Percentiles rank a stretch among this genome's conserved stretches.
Conservation (phyloP, 2,329 filamentous ascomycete genomes). For the Aspergillus texensis region DNA sequence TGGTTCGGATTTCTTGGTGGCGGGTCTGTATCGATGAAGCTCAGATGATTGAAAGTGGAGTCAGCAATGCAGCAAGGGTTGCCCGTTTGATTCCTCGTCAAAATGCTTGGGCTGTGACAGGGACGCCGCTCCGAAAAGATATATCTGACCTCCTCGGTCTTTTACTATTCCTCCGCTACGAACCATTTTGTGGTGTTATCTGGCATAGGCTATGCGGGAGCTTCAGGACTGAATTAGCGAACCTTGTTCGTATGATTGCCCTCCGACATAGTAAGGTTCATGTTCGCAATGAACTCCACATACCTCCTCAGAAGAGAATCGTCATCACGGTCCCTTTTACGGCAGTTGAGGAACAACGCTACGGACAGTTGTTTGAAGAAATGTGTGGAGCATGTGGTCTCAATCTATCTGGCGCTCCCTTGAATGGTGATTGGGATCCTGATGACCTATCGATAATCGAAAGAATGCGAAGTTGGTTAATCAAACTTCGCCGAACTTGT, state of each 20-base stretch:
- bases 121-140: constrained; percentile 82
- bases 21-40: constrained; percentile 70
- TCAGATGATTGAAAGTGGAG: constrained; percentile 90
- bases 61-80: constrained; percentile 79
- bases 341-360: constrained; percentile 87
- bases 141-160: constrained; percentile 79
- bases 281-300: constrained; percentile 73
- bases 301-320: constrained; percentile 82
- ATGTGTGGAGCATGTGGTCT: constrained; percentile 74
- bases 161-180: constrained; percentile 75
- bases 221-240: constrained; percentile 66
- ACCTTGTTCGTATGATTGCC: constrained; percentile 71
- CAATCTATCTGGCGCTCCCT: constrained; percentile 64
- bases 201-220: constrained; percentile 69
- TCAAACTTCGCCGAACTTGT: constrained; percentile 76
- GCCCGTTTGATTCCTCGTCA: constrained; percentile 78
- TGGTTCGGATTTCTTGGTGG: constrained; percentile 87
- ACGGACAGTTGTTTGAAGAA: constrained; percentile 72
- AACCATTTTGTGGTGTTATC: constrained; percentile 70
- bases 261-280: constrained; percentile 84
- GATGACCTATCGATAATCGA: constrained; percentile 61
- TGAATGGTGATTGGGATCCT: constrained; percentile 65
- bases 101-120: constrained; percentile 90
- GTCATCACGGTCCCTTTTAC: constrained; percentile 90
- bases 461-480: constrained; percentile 78